Base-by-base conservation (phyloP, 768 basidiomycete genomes). In the Hirschioporus abietinus region DNA sequence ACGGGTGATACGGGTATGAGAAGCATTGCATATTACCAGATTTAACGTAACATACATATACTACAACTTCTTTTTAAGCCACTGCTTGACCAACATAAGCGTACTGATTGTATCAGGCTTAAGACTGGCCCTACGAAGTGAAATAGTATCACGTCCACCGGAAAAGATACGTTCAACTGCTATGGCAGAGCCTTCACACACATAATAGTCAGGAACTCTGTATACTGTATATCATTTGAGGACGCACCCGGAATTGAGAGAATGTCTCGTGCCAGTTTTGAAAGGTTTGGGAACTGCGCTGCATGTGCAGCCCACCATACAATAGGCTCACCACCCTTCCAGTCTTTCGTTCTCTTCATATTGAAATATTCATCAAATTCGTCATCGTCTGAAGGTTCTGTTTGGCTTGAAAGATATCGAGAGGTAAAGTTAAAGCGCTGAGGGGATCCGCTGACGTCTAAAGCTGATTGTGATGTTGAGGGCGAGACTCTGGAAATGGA, bases 81-180 rank as follows among this genome's bases (percentile, higher is more conserved):
- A 23, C 20, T 71, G 64, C 64, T 78, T 78, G 18, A 74, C 65
- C 17, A 77, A 35, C 76, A 78, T 78, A 1, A 78, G 68, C 1
- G 68, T 63, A 0, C 72, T 64, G 42, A 77, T 77, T 1, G 74
- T 77, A 1, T 74, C 65, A 10, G 76, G 71, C 24, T 73, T 66
- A 6, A 78, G 70, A 52, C 77, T 76, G 1, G 75, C 75, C 23
- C 71, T 70, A 6, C 74, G 74, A 20, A 78, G 66, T 18, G 74
- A 74, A 35, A 77, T 78, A 4, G 75, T 76, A 58, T 78, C 76
- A 2, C 72, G 66, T 25, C 74, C 76, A 30, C 76, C 75, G 1
- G 74, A 77, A 60, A 78, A 78, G 60, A 77, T 70, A 1, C 72
- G 64, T 59, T 78, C 75, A 8, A 77, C 76, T 3, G 77, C 74